phyloP scores from a whole-genome alignment of 345 rosid genomes.

The Isatis tinctoria region DNA sequence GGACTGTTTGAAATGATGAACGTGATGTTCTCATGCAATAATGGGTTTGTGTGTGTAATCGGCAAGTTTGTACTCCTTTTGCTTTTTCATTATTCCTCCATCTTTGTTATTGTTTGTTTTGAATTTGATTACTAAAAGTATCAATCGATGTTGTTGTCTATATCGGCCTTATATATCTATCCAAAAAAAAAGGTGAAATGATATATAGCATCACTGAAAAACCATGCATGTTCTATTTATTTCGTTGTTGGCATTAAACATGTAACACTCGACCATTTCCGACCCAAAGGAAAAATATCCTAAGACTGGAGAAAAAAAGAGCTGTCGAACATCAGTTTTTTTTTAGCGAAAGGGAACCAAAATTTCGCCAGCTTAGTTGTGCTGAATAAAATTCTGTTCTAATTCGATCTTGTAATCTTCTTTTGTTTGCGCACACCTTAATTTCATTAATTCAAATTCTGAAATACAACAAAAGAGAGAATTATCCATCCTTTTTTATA shows the following conservation, averaged over 20 bases:
- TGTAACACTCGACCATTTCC: background rate
- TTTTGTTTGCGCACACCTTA: too few species aligned
- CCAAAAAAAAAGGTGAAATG: background rate
- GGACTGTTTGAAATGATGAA: background rate
- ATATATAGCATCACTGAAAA: background rate
- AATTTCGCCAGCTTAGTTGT: background rate
- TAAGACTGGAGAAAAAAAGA: background rate
- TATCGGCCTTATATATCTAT: background rate
- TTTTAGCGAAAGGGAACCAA: background rate
- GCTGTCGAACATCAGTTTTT: background rate
- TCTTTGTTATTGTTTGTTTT: background rate
- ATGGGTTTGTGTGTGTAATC: background rate
- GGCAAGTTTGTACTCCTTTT: conserved; percentile 15
- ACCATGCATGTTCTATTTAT: background rate
- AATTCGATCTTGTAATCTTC: too few species aligned
- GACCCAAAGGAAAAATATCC: background rate
- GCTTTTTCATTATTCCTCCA: background rate
- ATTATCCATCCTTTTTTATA: too few species aligned
- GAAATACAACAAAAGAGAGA: too few species aligned
- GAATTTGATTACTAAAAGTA: conserved; percentile 8
- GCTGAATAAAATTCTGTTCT: background rate
- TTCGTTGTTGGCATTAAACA: background rate
- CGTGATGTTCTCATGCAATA: conserved; percentile 7
- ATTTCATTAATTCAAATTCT: too few species aligned
- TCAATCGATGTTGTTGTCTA: background rate